Base-by-base conservation (phyloP, 2,329 filamentous ascomycete species). In the Huntiella omanensis region DNA sequence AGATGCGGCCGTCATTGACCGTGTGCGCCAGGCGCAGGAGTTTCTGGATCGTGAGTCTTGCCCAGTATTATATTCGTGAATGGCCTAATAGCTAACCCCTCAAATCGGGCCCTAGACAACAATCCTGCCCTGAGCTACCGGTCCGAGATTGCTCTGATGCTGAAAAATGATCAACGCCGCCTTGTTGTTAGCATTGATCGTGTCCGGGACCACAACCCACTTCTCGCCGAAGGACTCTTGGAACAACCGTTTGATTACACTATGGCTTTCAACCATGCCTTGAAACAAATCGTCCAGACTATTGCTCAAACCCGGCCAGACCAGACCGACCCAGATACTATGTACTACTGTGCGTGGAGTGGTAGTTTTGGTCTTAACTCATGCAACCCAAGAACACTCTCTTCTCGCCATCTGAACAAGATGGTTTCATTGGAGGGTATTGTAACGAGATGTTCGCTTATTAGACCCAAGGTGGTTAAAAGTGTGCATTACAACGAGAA, bases 391-490 rank as follows among this genome's bases (percentile, higher is more conserved):
- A 77, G 91, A 54, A 96, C 91, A 0, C 66, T 98, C 28, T 84
- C 84, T 43, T 95, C 88, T 2, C 71, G 77, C 36, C 83, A 93
- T 56, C 73, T 98, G 48, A 98, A 98, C 62, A 80, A 83, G 57
- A 95, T 98, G 87, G 83, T 98, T 11, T 94, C 87, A 3, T 71
- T 98, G 44, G 91, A 98, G 63, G 91, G 91, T 40, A 98, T 98
- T 56, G 91, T 98, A 37, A 98, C 91, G 33, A 83, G 91, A 61
- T 93, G 85, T 64, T 95, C 87, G 17, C 70, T 98, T 15, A 93
- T 98, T 52, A 75, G 92, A 48, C 91, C 91, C 8, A 98, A 98
- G 64, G 77, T 98, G n/a, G 80, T 96, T 51, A 93, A 92, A 66
- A 96, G 91, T 63, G 87, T 98, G 45, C 91, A 98, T 61, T 96